Conservation (phyloP, 768 basidiomycete genomes). For the Boletus huronensis region DNA sequence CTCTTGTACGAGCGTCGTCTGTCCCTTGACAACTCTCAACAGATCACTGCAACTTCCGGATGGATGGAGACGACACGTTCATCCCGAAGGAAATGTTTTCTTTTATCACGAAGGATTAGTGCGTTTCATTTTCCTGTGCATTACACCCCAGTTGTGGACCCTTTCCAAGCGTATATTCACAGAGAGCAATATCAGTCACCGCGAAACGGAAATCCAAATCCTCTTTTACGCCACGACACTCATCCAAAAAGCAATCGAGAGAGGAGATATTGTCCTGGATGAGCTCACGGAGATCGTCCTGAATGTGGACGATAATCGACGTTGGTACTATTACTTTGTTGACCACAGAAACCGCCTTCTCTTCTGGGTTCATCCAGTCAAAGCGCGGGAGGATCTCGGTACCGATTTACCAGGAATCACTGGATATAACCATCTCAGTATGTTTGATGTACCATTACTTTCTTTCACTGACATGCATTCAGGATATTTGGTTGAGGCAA, state of each 20-base stretch:
- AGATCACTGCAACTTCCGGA: background rate
- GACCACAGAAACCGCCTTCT: slow-evolving; percentile 16
- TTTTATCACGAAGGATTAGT: slow-evolving; percentile 16
- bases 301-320: background rate
- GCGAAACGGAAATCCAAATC: background rate
- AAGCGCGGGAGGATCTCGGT: background rate
- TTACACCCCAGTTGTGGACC: background rate
- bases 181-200: slow-evolving; percentile 4
- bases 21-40: background rate
- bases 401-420: slow-evolving; percentile 6
- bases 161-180: slow-evolving; percentile 14
- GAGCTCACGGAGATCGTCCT: slow-evolving; percentile 11
- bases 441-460: background rate
- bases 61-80: slow-evolving; percentile 10
- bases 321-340: slow-evolving; percentile 18
- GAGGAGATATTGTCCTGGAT: background rate
- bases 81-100: slow-evolving; percentile 12
- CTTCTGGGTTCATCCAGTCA: slow-evolving; percentile 12
- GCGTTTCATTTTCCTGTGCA: background rate
- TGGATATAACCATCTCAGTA: slow-evolving; percentile 12
- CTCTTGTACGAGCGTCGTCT: background rate
- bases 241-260: background rate
- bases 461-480: background rate
- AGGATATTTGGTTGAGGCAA: slow-evolving; percentile 13
- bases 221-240: slow-evolving; percentile 5